Conservation (phyloP, 2,329 filamentous ascomycete species). For the Cercospora sp. region DNA sequence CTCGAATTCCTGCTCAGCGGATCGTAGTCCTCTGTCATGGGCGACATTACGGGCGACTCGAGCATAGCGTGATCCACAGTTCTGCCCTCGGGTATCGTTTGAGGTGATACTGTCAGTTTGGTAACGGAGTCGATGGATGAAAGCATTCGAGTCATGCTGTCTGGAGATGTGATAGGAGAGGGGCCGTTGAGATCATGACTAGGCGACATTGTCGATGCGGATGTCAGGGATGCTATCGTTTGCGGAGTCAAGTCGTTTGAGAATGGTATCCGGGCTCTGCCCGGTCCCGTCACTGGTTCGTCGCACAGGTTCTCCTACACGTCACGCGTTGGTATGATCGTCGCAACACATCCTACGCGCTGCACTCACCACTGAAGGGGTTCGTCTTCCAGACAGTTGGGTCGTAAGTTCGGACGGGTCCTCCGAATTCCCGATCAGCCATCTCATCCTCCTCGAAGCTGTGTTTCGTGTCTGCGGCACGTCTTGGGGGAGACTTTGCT, state of each 20-base stretch:
- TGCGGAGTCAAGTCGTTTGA: slow-evolving; percentile 28
- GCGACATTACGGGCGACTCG: slow-evolving; percentile 29
- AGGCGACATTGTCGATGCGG: slow-evolving; percentile 37
- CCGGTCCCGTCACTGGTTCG: slow-evolving; percentile 27
- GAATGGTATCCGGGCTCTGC: slow-evolving; percentile 12
- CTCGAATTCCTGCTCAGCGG: slow-evolving; percentile 36
- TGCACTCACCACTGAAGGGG: slow-evolving; percentile 36
- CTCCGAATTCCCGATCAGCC: slow-evolving; percentile 29
- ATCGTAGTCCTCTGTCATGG: slow-evolving; percentile 27
- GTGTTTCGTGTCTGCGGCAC: slow-evolving; percentile 32
- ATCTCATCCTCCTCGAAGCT: slow-evolving; percentile 32
- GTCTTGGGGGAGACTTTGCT: slow-evolving; percentile 36
- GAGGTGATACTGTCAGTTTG: slow-evolving; percentile 34
- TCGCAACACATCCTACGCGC: slow-evolving; percentile 14
- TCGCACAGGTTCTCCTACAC: slow-evolving; percentile 30
- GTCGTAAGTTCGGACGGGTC: slow-evolving; percentile 28
- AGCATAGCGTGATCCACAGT: slow-evolving; percentile 31
- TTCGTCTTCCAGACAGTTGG: slow-evolving; percentile 34
- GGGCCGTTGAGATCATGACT: slow-evolving; percentile 24
- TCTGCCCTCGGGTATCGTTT: slow-evolving; percentile 36
- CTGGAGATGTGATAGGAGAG: slow-evolving; percentile 29
- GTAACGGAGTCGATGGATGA: slow-evolving; percentile 35
- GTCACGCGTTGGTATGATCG: slow-evolving; percentile 18
- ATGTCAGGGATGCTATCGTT: slow-evolving; percentile 36
- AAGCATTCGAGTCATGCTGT: slow-evolving; percentile 27